Conservation (phyloP, 148 eudicot genomes). For the Polygonum aviculare region DNA sequence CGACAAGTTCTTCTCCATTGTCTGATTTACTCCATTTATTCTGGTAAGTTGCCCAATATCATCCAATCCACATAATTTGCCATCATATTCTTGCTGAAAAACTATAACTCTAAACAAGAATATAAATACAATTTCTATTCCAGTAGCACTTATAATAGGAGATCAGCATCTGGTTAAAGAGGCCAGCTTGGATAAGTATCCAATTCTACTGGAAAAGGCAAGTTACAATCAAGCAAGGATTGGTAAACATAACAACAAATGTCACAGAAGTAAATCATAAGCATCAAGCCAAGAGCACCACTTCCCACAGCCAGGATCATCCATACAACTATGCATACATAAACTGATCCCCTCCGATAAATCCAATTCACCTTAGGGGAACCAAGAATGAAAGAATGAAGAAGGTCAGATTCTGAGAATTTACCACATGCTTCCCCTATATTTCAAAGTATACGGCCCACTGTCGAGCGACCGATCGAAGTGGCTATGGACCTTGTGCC, state of each 20-base stretch:
- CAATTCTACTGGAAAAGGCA: neutral
- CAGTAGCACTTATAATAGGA: neutral
- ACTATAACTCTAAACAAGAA: neutral
- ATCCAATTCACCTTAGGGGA: neutral
- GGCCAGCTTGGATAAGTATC: neutral
- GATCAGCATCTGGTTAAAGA: neutral
- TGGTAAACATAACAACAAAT: neutral
- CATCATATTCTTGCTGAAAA: neutral
- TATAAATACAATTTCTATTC: neutral
- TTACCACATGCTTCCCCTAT: slow-evolving; percentile 47
- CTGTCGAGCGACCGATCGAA: slow-evolving; percentile 40
- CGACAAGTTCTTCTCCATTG: neutral
- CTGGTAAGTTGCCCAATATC: neutral
- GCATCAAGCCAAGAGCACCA: neutral
- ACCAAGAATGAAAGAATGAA: neutral
- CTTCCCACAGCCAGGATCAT: neutral
- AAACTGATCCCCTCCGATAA: neutral
- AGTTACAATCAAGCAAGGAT: neutral
- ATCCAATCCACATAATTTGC: neutral
- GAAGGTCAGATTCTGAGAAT: neutral
- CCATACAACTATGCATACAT: neutral
- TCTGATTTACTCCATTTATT: neutral
- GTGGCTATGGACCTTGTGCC: slow-evolving; percentile 41
- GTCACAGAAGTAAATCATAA: neutral
- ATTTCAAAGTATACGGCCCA: slow-evolving; percentile 39